Evolutionary conservation across 2,329 filamentous ascomycete species (phyloP), one percentile per base, ranked within the genome.

Genomic region (Rhinocladiella similis): DNA sequence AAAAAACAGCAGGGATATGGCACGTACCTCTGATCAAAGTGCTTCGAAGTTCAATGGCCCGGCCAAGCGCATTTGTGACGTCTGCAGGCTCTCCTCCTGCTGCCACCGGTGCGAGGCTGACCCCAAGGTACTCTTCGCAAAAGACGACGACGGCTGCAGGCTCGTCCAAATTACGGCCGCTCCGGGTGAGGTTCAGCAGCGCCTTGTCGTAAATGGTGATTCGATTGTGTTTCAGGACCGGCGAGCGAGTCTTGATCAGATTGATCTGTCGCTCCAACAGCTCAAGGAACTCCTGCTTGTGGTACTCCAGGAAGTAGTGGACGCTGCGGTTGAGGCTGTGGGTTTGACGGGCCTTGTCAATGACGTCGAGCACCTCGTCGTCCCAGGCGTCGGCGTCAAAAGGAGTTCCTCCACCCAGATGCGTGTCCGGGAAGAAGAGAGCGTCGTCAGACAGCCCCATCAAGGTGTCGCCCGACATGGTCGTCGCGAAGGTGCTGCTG

Each of bases 201-300:
- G 70, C 68, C 53, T 67, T 70, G 62, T 77, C 75, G 29, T 70
- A 76, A 57, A 75, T 60, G 1, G 71, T 76, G 54, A 75, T 59
- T 50, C 75, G 67, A 5, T 66, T 67, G 41, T 73, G 69, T 29
- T 71, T 65, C 18, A 71, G 62, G 3, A 63, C 61, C 51, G 69
- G 66, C 1, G 71, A 70, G 46, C 74, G 74, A 22, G 65, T 65
- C 42, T 66, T 68, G 56, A 75, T 65, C 22, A 74, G 60, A 9
- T 63, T 60, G 14, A 73, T 53, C 54, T 75, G 72, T 42, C 69
- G 70, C 19, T 63, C 64, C 41, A 77, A 52, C 14, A 73, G 65
- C 27, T 68, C 61, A 38, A 67, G 64, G 49, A 77, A 69, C 2
- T 66, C 48, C 5, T 67, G 54, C 5, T 65, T 59, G 2, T 66